Evolutionary conservation across 225 moss, liverwort and hornwort species (phyloP).

Genomic region (Sphagnum tenellum): DNA sequence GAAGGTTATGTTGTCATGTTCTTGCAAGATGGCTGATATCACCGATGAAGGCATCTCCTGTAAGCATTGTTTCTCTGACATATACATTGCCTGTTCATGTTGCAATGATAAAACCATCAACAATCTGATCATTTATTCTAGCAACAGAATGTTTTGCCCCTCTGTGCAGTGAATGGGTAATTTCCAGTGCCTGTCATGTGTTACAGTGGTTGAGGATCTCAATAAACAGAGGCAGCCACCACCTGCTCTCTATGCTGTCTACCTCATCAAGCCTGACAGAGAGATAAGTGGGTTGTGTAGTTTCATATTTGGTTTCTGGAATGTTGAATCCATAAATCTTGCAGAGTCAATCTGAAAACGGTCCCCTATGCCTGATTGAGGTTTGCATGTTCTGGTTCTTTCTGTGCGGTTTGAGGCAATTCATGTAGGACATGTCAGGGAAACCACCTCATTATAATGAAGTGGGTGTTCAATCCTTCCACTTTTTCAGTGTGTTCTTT

Average conservation of each 20-base stretch:
- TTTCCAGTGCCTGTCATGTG: neutral
- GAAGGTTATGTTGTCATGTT: conserved; percentile 73
- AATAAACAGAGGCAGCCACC: conserved; percentile 77
- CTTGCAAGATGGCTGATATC: conserved; percentile 89
- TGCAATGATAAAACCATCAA: neutral
- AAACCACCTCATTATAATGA: conserved; percentile 66
- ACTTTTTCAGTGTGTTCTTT: neutral
- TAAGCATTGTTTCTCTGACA: conserved; percentile 6
- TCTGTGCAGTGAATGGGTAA: neutral
- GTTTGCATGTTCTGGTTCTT: neutral
- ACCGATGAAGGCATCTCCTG: conserved; percentile 98
- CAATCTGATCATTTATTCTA: neutral
- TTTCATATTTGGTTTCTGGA: neutral
- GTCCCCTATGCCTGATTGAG: no score
- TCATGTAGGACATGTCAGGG: conserved; percentile 77
- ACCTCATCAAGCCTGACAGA: conserved; percentile 67
- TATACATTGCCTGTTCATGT: neutral
- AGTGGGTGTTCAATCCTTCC: conserved; percentile 23
- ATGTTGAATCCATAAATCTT: neutral
- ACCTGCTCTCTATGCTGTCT: conserved; percentile 80
- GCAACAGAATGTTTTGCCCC: no score
- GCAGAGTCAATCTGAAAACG: no score
- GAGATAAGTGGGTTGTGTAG: conserved; percentile 38
- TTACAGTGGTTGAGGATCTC: conserved; percentile 81
- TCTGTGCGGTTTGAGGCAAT: conserved; percentile 54